phyloP scores from a whole-genome alignment of 228 moss, liverwort and hornwort genomes.

The Sphagnum fallax region DNA sequence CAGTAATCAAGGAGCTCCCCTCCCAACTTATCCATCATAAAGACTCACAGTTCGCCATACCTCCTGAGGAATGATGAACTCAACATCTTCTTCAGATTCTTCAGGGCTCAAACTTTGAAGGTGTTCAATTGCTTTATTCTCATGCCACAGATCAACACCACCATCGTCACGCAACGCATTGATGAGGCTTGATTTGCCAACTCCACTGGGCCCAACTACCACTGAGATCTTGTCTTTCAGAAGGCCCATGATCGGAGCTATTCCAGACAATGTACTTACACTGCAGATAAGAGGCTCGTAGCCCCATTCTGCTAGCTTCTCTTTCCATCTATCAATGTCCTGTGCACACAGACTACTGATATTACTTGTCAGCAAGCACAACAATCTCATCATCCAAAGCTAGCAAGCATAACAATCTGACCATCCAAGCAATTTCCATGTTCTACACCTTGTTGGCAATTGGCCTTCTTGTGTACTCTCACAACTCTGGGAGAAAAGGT shows the following conservation, averaged over 20 bases:
- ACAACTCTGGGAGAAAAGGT: background rate
- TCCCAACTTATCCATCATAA: background rate
- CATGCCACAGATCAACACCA: slow-evolving; percentile 64
- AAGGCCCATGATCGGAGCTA: slow-evolving; percentile 53
- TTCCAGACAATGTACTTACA: slow-evolving; percentile 57
- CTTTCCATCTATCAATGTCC: slow-evolving; percentile 67
- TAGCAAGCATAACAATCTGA: too few relatives aligned
- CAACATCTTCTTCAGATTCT: slow-evolving; percentile 17
- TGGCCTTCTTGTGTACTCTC: too few relatives aligned
- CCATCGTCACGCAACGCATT: slow-evolving; percentile 73
- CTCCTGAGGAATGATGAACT: slow-evolving; percentile 25
- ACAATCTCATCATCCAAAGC: too few relatives aligned
- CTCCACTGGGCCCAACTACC: slow-evolving; percentile 96
- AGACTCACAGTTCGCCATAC: slow-evolving; percentile 7
- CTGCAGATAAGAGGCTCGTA: slow-evolving; percentile 75
- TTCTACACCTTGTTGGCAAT: too few relatives aligned
- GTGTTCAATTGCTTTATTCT: slow-evolving; percentile 47
- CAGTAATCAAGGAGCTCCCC: too few relatives aligned
- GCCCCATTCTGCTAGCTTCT: slow-evolving; percentile 77
- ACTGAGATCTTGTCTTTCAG: slow-evolving; percentile 65
- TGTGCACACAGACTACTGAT: slow-evolving; percentile 15
- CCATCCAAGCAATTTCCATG: too few relatives aligned
- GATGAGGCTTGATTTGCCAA: slow-evolving; percentile 95
- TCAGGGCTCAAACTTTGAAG: slow-evolving; percentile 31
- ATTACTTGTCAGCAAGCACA: background rate